Evolutionary conservation across 2,329 filamentous ascomycete genomes (phyloP).

Genomic region (Hirsutella thompsonii): DNA sequence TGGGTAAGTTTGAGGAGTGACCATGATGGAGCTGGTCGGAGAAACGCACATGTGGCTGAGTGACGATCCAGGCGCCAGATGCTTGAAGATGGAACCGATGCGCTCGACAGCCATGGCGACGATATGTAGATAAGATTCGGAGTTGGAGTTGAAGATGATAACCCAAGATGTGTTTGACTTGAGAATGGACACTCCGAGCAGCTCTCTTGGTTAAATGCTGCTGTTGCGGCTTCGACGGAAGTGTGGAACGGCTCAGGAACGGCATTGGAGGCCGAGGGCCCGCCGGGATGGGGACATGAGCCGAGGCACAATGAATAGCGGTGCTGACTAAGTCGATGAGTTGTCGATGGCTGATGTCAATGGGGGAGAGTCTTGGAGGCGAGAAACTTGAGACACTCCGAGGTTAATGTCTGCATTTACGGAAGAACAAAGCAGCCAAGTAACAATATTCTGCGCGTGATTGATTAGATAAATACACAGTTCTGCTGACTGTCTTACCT

Average conservation of each 20-base stretch:
- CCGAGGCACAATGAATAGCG: conserved; percentile 12
- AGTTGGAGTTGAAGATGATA: no score
- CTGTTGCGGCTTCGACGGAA: conserved; percentile 5
- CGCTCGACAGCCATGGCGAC: conserved; percentile 66
- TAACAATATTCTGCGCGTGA: no score
- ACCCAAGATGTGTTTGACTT: background rate
- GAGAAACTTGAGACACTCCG: background rate
- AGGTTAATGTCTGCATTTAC: no score
- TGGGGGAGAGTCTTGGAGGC: no score
- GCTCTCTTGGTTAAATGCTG: conserved; percentile 4
- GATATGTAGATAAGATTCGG: background rate
- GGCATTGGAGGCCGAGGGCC: conserved; percentile 8
- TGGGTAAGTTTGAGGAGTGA: no score
- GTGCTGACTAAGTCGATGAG: conserved; percentile 3
- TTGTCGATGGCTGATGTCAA: no score
- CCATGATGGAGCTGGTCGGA: background rate
- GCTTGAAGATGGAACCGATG: conserved; percentile 76
- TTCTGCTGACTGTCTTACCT: no score
- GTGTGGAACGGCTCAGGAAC: conserved; percentile 1
- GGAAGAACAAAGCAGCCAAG: no score
- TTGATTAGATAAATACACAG: no score
- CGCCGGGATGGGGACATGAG: conserved; percentile 12
- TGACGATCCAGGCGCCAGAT: conserved; percentile 62
- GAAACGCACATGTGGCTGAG: conserved; percentile 62
- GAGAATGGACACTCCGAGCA: background rate